Evolutionary conservation across 2,329 filamentous ascomycete species (phyloP).

Genomic region (Neofusicoccum umdonicola): DNA sequence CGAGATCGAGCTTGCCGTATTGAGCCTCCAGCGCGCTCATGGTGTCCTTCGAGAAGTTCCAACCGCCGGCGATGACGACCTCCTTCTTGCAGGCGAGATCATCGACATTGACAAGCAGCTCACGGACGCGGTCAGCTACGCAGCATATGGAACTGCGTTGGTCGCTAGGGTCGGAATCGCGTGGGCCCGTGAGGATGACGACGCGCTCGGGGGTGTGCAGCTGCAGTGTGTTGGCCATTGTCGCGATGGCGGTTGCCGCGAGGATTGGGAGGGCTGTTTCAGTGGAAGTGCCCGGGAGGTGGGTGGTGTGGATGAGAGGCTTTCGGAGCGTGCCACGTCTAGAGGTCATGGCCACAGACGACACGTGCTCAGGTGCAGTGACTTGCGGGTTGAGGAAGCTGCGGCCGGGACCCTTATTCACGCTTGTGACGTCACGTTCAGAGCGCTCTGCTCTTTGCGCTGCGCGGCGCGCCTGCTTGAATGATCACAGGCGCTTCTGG

Average conservation of each 20-base stretch:
- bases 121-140: slow-evolving; percentile 17
- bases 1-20: slow-evolving; percentile 9
- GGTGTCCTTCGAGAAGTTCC: slow-evolving; percentile 18
- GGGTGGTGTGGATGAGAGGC: not conserved
- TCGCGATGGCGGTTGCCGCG: not conserved
- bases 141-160: not conserved
- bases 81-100: slow-evolving; percentile 20
- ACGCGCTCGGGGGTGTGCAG: not conserved
- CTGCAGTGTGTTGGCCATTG: not conserved
- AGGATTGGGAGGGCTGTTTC: no score
- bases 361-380: no score
- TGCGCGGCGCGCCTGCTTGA: no score
- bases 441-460: no score
- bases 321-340: no score
- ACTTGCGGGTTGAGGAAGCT: no score
- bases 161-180: not conserved
- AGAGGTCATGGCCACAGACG: no score
- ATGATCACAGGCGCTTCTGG: no score
- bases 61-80: slow-evolving; percentile 29
- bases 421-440: no score
- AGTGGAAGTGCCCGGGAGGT: no score
- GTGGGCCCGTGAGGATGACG: not conserved
- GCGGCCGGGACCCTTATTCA: no score
- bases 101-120: slow-evolving; percentile 20
- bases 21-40: not conserved